Base-by-base conservation (phyloP, 768 basidiomycete species). In the Russula olivacea region DNA sequence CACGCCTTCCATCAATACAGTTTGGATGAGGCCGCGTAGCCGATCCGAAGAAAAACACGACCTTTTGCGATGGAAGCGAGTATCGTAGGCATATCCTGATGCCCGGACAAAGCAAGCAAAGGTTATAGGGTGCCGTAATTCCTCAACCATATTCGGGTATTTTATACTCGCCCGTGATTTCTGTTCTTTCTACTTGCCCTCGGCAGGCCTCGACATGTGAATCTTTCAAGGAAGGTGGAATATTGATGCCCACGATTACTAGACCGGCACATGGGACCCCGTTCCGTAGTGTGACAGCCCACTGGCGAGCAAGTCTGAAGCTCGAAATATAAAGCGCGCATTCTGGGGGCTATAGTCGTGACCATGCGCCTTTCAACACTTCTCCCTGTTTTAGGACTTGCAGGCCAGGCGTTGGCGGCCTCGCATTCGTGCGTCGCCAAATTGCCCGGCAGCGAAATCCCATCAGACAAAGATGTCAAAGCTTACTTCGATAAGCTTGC, bases 401-500 rank as follows among this genome's bases (percentile, higher is more conserved):
- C n/a, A n/a, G n/a, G n/a, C n/a, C n/a, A 28, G 23, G 55, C 47
- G 17, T 51, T 61, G 17, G 55, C 61, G 38, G 21, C 38, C 10
- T 38, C 52, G 21, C 52, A 60, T 60, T 12, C 55, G 11, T 61
- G 55, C 30, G 21, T 36, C 19, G 28, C 36, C 43, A 11, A 50
- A 5, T 12, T 15, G n/a, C 28, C 38, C 45, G n/a, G 11, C 34
- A 15, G 30, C n/a, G 30, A 49, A 11, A 7, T 61, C 7, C 48
- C n/a, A n/a, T 61, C 55, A 1, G 55, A 61, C 61, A n/a, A n/a
- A 56, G 38, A 32, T 14, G 63, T 60, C 21, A 50, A 40, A 23
- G 59, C 34, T 17, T 61, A 64, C 59, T 64, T 61, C 34, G 34
- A 21, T 5, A 65, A 65, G 11, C 53, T 64, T 9, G 34, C 23